Evolutionary conservation across 1,284 basidiomycete species (phyloP).

Genomic region (Cutaneotrichosporon curvatum): DNA sequence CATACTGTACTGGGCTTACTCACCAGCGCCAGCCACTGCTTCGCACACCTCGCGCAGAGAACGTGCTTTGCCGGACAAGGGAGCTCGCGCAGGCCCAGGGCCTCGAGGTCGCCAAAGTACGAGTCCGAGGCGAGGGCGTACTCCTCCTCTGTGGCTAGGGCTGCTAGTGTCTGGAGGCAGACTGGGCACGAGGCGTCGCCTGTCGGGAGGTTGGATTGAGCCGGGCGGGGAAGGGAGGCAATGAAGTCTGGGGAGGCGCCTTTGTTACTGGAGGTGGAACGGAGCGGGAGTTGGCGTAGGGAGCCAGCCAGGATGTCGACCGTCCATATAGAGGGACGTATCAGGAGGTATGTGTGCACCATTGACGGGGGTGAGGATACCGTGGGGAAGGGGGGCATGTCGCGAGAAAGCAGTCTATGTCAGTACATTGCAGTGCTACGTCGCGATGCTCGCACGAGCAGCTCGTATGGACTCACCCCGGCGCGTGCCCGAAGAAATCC

Average conservation of each 20-base stretch:
- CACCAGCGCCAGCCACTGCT: conserved; percentile 15
- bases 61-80: conserved; percentile 16
- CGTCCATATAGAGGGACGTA: no score
- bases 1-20: neutral
- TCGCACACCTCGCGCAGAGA: conserved; percentile 17
- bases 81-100: conserved; percentile 16
- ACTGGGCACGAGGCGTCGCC: conserved; percentile 14
- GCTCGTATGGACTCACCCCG: conserved; percentile 13
- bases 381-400: no score
- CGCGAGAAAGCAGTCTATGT: no score
- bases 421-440: no score
- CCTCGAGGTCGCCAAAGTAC: conserved; percentile 12
- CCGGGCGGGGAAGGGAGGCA: conserved; percentile 10
- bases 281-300: neutral
- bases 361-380: no score
- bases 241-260: conserved; percentile 16
- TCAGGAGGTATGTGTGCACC: no score
- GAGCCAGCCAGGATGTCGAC: no score
- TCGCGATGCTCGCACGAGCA: no score
- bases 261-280: neutral
- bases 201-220: neutral
- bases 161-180: conserved; percentile 15
- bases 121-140: conserved; percentile 20
- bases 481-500: conserved; percentile 14
- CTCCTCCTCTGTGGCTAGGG: conserved; percentile 22